Evolutionary conservation across 2,329 filamentous ascomycete genomes (phyloP), one percentile per base, ranked within the genome.

Genomic region (Scleromitrula shiraiana): DNA sequence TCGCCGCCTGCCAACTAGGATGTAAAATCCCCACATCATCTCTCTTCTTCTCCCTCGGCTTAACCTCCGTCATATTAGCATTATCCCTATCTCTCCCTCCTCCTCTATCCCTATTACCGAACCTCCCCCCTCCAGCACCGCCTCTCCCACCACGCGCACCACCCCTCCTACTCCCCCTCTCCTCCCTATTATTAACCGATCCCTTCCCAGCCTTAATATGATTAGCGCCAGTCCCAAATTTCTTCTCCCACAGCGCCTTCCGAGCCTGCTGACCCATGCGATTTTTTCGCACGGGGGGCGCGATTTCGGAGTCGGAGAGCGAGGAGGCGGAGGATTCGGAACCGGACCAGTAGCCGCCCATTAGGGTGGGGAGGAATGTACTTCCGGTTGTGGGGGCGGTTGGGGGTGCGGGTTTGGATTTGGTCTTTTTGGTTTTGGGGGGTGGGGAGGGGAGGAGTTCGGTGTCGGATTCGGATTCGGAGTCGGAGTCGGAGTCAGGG

Each of bases 191-290:
- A 32, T 39, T 54, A 20, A 17, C 43, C 19, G 10, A 38, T 17
- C 12, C 41, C 4, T 46, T 37, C 3, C 60, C 63, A 4, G 50
- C 52, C 37, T 58, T 56, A 17, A 65, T 59, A 49, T 65, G 63
- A 36, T 64, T 64, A 1, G 87, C 88, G 53, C 76, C 74, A 12
- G 74, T 71, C 41, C 85, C 85, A 63, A 75, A 91, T 62, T 90
- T 91, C 68, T 87, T 83, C 69, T 91, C 86, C 71, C 81, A 85
- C 50, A 93, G 84, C 20, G 81, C 78, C 62, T 86, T 84, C 7
- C 87, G 78, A n/a, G 83, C 85, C 36, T 81, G 76, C 67, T 94
- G 87, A 3, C 87, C 87, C 39, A 80, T 74, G 19, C 85, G 75
- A 59, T 91, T 90, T 67, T 89, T 90, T 57, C 79, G 78, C 0